A percentile compares a stretch with the other conserved stretches of the same genome.
Conservation (phyloP, 768 basidiomycete species). For the Pulveroboletus sp. region DNA sequence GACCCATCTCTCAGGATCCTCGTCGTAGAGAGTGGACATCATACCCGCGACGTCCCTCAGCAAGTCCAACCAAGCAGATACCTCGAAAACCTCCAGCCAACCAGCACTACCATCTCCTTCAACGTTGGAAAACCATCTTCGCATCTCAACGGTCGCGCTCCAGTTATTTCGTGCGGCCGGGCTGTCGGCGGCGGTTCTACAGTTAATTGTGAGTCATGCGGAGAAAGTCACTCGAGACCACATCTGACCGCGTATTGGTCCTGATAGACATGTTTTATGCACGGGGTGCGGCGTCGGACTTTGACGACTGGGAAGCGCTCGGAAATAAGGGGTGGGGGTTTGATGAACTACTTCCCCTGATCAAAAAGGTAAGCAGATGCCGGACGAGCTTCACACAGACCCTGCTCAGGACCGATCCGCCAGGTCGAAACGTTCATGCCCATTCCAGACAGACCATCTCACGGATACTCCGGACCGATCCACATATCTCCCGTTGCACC, state of each 20-base stretch:
- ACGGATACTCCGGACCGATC: constrained; percentile 36
- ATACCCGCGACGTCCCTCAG: constrained; percentile 40
- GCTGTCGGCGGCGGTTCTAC: constrained; percentile 60
- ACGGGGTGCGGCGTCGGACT: constrained; percentile 58
- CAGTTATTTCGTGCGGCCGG: constrained; percentile 43
- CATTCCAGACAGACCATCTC: constrained; percentile 29
- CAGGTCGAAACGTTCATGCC: constrained; percentile 37
- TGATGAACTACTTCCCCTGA: constrained; percentile 50
- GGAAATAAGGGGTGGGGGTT: constrained; percentile 62
- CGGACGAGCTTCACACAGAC: constrained; percentile 6
- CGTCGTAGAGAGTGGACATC: constrained; percentile 55
- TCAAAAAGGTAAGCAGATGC: constrained; percentile 44
- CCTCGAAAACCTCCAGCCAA: constrained; percentile 38
- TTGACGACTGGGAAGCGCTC: constrained; percentile 53
- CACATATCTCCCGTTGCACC: constrained; percentile 14
- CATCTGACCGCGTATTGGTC: too few relatives aligned
- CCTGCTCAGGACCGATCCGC: constrained; percentile 40
- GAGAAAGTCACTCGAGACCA: too few relatives aligned
- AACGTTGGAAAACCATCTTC: constrained; percentile 38
- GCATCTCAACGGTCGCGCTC: constrained; percentile 42
- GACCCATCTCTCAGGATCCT: constrained; percentile 56
- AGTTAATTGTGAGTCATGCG: constrained; percentile 48
- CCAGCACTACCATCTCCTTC: constrained; percentile 41
- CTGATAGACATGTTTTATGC: constrained; percentile 50
- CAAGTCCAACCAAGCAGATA: constrained; percentile 56